phyloP scores from a whole-genome alignment of 139 green algal genomes.

The Dunaliella sp. region DNA sequence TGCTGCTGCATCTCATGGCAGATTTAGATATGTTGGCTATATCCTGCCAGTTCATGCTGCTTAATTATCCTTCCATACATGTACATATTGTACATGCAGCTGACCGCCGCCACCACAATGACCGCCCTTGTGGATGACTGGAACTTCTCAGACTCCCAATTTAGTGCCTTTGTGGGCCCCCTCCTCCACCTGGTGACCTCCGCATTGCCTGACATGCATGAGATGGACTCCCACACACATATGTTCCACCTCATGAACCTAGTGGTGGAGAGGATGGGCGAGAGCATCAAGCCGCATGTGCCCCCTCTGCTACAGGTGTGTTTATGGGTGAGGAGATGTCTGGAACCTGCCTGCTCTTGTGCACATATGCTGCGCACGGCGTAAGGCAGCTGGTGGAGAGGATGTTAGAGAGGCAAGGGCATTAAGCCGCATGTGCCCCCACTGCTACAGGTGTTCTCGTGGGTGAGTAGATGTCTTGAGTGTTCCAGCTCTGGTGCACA shows the following conservation, averaged over 20 bases:
- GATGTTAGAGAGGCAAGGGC: too few relatives aligned
- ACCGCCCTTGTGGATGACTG: conserved; percentile 73
- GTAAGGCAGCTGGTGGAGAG: too few relatives aligned
- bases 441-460: too few relatives aligned
- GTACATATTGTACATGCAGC: too few relatives aligned
- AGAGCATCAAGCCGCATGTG: conserved; percentile 17
- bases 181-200: conserved; percentile 28
- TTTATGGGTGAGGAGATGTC: too few relatives aligned
- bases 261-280: conserved; percentile 25
- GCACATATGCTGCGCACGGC: too few relatives aligned
- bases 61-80: too few relatives aligned
- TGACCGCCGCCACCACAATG: conserved; percentile 62
- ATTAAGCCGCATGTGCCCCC: too few relatives aligned
- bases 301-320: not conserved
- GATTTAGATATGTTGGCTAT: conserved; percentile 28
- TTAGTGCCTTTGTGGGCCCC: conserved; percentile 54
- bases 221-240: conserved; percentile 78
- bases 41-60: too few relatives aligned
- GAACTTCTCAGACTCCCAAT: conserved; percentile 66
- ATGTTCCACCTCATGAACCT: conserved; percentile 35
- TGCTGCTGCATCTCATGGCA: conserved; percentile 45
- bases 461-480: too few relatives aligned
- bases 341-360: too few relatives aligned
- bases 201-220: conserved; percentile 40
- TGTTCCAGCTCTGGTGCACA: too few relatives aligned